A percentile compares a stretch with the other conserved stretches of the same genome.
Evolutionary conservation across 495 filamentous ascomycete genomes (phyloP).

Genomic region (Lasiosphaeria ovina): DNA sequence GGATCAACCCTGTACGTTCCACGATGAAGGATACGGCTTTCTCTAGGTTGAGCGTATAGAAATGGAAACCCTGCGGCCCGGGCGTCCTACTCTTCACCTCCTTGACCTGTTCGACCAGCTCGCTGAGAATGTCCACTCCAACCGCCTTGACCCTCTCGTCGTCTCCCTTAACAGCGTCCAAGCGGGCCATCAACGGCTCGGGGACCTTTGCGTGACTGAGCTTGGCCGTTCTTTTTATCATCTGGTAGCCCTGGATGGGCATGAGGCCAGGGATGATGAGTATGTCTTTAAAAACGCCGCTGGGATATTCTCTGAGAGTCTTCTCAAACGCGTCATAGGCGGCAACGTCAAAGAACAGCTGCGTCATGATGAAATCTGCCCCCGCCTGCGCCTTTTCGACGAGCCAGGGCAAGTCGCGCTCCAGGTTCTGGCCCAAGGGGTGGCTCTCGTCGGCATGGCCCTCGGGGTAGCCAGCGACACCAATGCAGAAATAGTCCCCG

Average conservation of each 20-base stretch:
- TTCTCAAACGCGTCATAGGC: constrained; percentile 79
- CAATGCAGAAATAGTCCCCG: constrained; percentile 95
- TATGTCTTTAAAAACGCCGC: constrained; percentile 81
- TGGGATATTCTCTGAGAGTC: constrained; percentile 75
- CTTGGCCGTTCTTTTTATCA: constrained; percentile 92
- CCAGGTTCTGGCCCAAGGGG: constrained; percentile 70
- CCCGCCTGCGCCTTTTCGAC: constrained; percentile 89
- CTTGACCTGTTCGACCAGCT: constrained; percentile 69
- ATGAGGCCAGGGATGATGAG: constrained; percentile 93
- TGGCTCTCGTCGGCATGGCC: constrained; percentile 91
- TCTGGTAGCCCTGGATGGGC: constrained; percentile 97
- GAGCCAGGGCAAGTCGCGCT: constrained; percentile 82
- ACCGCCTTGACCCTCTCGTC: constrained; percentile 86
- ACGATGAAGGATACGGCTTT: constrained; percentile 93
- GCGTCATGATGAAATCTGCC: constrained; percentile 99
- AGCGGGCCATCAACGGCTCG: constrained; percentile 58
- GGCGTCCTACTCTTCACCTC: constrained; percentile 48
- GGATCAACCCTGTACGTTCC: constrained; percentile 81
- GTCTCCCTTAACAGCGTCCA: constrained; percentile 81
- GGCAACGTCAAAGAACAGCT: constrained; percentile 88
- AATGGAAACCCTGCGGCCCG: constrained; percentile 80
- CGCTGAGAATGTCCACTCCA: constrained; percentile 67
- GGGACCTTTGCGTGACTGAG: constrained; percentile 86
- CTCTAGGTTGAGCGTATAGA: constrained; percentile 95
- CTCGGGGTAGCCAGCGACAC: constrained; percentile 92